Conservation (phyloP, 176 grass and related monocot species). For the Themeda triandra region DNA sequence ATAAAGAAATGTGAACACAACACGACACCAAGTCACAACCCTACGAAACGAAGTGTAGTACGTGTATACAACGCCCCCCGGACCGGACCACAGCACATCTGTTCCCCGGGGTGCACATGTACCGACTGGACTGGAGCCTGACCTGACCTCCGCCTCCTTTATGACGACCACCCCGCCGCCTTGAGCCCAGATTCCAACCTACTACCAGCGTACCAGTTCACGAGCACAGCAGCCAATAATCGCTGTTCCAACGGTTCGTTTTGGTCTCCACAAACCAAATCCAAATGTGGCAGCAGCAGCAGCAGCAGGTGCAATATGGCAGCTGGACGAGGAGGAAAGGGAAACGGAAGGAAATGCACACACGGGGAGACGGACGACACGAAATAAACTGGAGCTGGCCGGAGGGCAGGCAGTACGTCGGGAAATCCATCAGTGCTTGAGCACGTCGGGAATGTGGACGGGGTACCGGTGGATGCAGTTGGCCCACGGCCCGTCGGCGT, state of each 20-base stretch:
- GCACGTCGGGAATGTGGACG: slow-evolving; percentile 55
- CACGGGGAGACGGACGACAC: background rate
- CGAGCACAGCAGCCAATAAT: background rate
- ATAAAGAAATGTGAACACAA: background rate
- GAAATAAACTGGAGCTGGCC: no score
- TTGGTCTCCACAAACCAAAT: background rate
- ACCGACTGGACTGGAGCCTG: background rate
- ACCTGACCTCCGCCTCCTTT: background rate
- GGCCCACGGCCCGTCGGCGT: slow-evolving; percentile 49
- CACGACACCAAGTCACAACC: background rate
- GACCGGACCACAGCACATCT: background rate
- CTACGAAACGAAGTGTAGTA: no score
- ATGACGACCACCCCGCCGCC: background rate
- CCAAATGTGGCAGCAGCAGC: background rate
- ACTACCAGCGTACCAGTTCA: no score
- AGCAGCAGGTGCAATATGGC: background rate
- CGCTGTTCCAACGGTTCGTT: background rate
- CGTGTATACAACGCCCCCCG: background rate
- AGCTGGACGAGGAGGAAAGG: background rate
- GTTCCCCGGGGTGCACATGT: background rate
- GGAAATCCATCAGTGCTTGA: slow-evolving; percentile 36
- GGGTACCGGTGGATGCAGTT: slow-evolving; percentile 48
- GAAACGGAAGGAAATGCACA: background rate
- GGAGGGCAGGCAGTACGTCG: background rate
- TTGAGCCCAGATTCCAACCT: no score